Percentiles rank a stretch among this genome's conserved stretches.
phyloP scores from a whole-genome alignment of 2,329 filamentous ascomycete genomes.

The Myriosclerotinia curreyana region DNA sequence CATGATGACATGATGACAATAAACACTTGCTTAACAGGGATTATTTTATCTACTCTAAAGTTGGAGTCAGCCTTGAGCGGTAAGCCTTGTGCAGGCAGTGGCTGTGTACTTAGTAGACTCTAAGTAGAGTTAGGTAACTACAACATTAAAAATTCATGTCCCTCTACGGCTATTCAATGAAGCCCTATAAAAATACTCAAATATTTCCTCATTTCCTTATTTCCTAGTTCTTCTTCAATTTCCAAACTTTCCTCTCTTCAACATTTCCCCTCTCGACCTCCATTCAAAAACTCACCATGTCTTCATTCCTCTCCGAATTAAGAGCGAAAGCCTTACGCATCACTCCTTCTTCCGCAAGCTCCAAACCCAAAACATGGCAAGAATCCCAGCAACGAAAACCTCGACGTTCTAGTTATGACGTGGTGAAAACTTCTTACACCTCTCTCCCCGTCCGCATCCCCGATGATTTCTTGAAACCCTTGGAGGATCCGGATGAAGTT shows the following conservation, averaged over 20 bases:
- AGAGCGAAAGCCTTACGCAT: constrained; percentile 3
- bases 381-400: not conserved
- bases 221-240: not conserved
- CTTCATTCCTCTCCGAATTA: not conserved
- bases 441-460: constrained; percentile 45
- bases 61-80: constrained; percentile 11
- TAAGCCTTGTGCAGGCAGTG: constrained; percentile 12
- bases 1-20: not conserved
- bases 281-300: constrained; percentile 8
- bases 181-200: not conserved
- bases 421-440: constrained; percentile 36
- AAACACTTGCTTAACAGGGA: not conserved
- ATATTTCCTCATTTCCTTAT: not conserved
- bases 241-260: not conserved
- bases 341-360: not conserved
- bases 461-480: constrained; percentile 47
- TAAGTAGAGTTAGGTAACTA: too few relatives aligned
- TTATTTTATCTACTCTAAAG: not conserved
- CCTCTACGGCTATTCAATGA: not conserved
- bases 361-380: not conserved
- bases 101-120: constrained; percentile 2
- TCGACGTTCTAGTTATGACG: not conserved
- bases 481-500: constrained; percentile 41
- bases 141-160: not conserved
- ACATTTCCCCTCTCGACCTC: not conserved